phyloP scores from a whole-genome alignment of 2,329 filamentous ascomycete species.

The Pseudogymnoascus sp. region DNA sequence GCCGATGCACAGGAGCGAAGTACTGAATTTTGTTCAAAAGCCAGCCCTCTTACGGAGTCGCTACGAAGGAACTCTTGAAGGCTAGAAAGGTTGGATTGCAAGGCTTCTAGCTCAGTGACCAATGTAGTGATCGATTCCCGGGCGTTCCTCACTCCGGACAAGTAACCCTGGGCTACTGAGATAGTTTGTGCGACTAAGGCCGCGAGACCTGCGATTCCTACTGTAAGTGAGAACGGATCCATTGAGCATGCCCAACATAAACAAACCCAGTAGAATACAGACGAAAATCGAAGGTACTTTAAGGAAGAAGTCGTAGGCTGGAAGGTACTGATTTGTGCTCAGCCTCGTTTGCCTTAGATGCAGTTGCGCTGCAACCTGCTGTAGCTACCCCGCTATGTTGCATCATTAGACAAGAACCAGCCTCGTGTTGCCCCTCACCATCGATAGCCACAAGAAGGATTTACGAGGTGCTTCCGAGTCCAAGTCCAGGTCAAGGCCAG shows the following conservation, averaged over 20 bases:
- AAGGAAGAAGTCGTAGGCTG: neutral
- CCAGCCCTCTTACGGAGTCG: neutral
- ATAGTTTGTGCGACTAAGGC: neutral
- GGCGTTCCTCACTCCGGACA: neutral
- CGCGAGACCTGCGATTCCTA: neutral
- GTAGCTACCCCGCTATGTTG: neutral
- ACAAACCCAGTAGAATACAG: neutral
- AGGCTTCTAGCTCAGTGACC: neutral
- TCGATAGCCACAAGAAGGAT: neutral
- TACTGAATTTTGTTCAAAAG: neutral
- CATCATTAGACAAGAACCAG: neutral
- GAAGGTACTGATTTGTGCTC: neutral
- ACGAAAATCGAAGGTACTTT: neutral
- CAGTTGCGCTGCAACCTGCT: neutral
- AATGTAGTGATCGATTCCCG: neutral
- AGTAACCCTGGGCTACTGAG: neutral
- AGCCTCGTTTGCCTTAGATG: neutral
- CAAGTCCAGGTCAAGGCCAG: no score
- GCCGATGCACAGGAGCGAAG: constrained; percentile 11
- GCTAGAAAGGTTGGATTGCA: neutral
- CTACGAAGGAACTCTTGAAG: neutral
- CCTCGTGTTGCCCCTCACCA: neutral
- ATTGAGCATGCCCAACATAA: neutral
- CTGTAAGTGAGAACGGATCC: neutral
- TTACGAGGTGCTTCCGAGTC: no score